Percentiles rank a stretch among this genome's conserved stretches.
phyloP scores from a whole-genome alignment of 2,329 filamentous ascomycete genomes.

The Daldinia sp. region DNA sequence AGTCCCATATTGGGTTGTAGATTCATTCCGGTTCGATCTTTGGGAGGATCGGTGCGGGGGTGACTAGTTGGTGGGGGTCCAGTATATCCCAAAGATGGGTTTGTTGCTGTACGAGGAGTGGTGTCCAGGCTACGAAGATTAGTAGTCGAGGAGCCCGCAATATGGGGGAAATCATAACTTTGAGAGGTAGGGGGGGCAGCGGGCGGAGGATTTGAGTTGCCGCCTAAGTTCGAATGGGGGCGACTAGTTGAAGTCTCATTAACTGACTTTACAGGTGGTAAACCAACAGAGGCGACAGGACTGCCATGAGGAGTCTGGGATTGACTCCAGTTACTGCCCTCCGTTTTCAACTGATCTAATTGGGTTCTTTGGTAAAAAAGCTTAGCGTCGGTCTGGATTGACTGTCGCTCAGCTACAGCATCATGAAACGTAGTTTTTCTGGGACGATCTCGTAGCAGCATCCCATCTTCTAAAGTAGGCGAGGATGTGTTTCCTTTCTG shows the following conservation, averaged over 20 bases:
- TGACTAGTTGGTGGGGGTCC: slow-evolving; percentile 26
- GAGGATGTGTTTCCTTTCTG: slow-evolving; percentile 27
- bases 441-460: slow-evolving; percentile 68
- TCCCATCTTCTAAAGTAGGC: slow-evolving; percentile 55
- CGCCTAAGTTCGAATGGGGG: slow-evolving; percentile 37
- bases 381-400: slow-evolving; percentile 94
- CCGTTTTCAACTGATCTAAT: slow-evolving; percentile 59
- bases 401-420: slow-evolving; percentile 89
- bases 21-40: slow-evolving; percentile 23
- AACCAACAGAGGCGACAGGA: slow-evolving; percentile 45
- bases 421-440: slow-evolving; percentile 89
- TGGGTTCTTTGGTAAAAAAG: slow-evolving; percentile 94
- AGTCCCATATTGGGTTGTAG: slow-evolving; percentile 49
- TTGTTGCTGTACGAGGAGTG: slow-evolving; percentile 46
- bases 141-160: slow-evolving; percentile 38
- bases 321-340: slow-evolving; percentile 49
- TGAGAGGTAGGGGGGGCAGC: slow-evolving; percentile 42
- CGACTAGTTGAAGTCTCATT: slow-evolving; percentile 33
- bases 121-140: slow-evolving; percentile 35
- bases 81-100: slow-evolving; percentile 42
- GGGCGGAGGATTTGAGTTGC: slow-evolving; percentile 42
- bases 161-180: slow-evolving; percentile 46
- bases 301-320: slow-evolving; percentile 57
- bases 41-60: slow-evolving; percentile 22
- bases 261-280: slow-evolving; percentile 23